These are phyloP conservation scores for Pilaira anomala DNA, from an alignment of 192 early-diverging fungal genomes.

Conservation along the genomic window DNA sequence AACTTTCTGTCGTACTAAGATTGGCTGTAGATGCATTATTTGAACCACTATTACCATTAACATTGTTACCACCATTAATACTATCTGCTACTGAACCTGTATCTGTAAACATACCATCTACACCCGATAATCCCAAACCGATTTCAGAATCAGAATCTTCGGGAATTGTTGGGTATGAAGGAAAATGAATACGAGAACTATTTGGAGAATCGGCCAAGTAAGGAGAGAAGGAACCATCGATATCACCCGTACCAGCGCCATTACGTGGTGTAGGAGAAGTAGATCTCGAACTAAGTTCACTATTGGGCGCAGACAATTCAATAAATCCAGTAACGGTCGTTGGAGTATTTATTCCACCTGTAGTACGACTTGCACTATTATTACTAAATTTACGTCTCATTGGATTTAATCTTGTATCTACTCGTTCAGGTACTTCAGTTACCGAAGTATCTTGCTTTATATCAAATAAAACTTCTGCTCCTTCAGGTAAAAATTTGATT, in stretches of 20 bases:
- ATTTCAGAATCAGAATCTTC: constrained; percentile 10
- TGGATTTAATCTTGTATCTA: constrained; percentile 2
- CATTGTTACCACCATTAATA: neutral
- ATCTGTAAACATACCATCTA: constrained; percentile 19
- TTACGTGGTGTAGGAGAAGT: constrained; percentile 40
- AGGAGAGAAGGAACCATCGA: constrained; percentile 13
- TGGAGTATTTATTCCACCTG: constrained; percentile 21
- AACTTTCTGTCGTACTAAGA: constrained; percentile 20
- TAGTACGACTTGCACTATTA: constrained; percentile 3
- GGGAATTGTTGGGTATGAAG: neutral
- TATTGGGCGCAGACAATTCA: constrained; percentile 48
- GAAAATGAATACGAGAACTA: neutral
- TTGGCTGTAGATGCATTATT: neutral
- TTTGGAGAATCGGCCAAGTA: neutral
- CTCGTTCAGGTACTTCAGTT: neutral
- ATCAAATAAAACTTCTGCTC: constrained; percentile 57
- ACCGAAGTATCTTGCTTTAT: constrained; percentile 40
- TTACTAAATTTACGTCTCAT: constrained; percentile 10
- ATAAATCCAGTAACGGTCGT: constrained; percentile 39
- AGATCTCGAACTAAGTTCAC: constrained; percentile 45
- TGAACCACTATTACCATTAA: neutral
- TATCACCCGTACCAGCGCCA: constrained; percentile 2
- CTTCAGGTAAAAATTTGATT: constrained; percentile 65
- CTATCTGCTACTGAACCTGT: neutral
- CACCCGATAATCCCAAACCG: neutral